Conservation (phyloP, 768 basidiomycete genomes). For the Porpolomopsis calyptriformis region DNA sequence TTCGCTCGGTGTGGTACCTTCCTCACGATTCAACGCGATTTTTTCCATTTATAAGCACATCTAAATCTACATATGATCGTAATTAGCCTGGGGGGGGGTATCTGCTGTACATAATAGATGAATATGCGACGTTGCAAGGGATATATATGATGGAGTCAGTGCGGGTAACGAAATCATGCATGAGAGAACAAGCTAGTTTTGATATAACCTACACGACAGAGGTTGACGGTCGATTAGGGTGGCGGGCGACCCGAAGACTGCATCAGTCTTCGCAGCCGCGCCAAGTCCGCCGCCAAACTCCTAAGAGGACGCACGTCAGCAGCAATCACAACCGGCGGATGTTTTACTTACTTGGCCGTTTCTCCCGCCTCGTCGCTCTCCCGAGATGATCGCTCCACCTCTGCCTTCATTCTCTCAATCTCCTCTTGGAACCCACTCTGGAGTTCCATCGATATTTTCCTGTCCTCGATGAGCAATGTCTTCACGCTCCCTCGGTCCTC, state of each 20-base stretch:
- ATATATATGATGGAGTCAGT: slow-evolving; percentile 6
- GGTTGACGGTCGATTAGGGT: neutral
- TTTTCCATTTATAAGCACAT: too few species aligned
- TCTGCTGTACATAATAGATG: neutral
- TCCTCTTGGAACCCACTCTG: slow-evolving; percentile 53
- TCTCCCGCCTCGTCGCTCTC: slow-evolving; percentile 48
- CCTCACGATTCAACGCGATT: too few species aligned
- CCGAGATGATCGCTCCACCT: slow-evolving; percentile 42
- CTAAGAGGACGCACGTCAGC: too few species aligned
- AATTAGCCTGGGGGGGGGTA: neutral
- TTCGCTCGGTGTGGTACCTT: too few species aligned
- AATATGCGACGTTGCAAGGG: neutral
- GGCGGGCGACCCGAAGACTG: slow-evolving; percentile 20
- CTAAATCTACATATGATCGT: neutral
- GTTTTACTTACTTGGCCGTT: slow-evolving; percentile 54
- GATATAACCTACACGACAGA: too few species aligned
- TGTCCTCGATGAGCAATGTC: slow-evolving; percentile 40
- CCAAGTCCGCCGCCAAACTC: slow-evolving; percentile 50
- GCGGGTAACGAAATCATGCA: neutral
- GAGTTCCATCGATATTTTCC: slow-evolving; percentile 40
- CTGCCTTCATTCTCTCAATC: slow-evolving; percentile 39
- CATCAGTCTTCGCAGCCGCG: slow-evolving; percentile 65
- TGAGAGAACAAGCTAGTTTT: too few species aligned
- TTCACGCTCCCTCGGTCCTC: slow-evolving; percentile 36
- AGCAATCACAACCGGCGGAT: too few species aligned